These are phyloP conservation scores for Termitomyces sp. DNA, from an alignment of 1,284 basidiomycete genomes.

Conservation along the genomic window DNA sequence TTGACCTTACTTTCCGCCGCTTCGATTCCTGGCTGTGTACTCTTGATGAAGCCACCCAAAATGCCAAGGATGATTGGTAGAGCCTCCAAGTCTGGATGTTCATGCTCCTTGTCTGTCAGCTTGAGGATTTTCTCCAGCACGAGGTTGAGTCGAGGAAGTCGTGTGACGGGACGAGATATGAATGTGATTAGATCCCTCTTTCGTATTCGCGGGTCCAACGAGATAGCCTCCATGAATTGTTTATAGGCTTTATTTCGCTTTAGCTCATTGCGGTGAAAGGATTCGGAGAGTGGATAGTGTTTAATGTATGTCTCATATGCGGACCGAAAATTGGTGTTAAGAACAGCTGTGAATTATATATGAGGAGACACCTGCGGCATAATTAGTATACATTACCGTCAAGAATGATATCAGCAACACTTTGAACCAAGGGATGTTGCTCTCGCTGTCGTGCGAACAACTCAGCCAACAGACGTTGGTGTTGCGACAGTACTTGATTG, in stretches of 20 bases:
- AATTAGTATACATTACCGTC: slow-evolving; percentile 41
- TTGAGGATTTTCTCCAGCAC: slow-evolving; percentile 68
- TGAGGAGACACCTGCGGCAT: slow-evolving; percentile 3
- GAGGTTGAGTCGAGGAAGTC: slow-evolving; percentile 71
- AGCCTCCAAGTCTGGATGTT: slow-evolving; percentile 65
- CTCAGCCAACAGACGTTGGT: slow-evolving; percentile 59
- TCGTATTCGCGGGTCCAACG: slow-evolving; percentile 60
- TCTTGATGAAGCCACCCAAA: slow-evolving; percentile 64
- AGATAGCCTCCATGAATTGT: slow-evolving; percentile 57
- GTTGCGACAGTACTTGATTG: slow-evolving; percentile 54
- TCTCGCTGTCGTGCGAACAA: slow-evolving; percentile 71
- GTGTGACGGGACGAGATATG: slow-evolving; percentile 76
- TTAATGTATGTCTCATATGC: slow-evolving; percentile 78
- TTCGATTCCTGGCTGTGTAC: slow-evolving; percentile 79
- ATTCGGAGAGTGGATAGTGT: slow-evolving; percentile 79
- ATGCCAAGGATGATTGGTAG: slow-evolving; percentile 62
- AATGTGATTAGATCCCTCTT: slow-evolving; percentile 80
- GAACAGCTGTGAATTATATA: slow-evolving; percentile 30
- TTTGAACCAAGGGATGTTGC: slow-evolving; percentile 76
- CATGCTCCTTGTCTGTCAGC: slow-evolving; percentile 55
- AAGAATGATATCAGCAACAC: slow-evolving; percentile 72
- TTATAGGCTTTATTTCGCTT: slow-evolving; percentile 61
- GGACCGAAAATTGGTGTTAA: slow-evolving; percentile 45
- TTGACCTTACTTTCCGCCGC: slow-evolving; percentile 81
- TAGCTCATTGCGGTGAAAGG: slow-evolving; percentile 68